phyloP scores from a whole-genome alignment of 2,329 filamentous ascomycete species.

The Penicillium sp. region DNA sequence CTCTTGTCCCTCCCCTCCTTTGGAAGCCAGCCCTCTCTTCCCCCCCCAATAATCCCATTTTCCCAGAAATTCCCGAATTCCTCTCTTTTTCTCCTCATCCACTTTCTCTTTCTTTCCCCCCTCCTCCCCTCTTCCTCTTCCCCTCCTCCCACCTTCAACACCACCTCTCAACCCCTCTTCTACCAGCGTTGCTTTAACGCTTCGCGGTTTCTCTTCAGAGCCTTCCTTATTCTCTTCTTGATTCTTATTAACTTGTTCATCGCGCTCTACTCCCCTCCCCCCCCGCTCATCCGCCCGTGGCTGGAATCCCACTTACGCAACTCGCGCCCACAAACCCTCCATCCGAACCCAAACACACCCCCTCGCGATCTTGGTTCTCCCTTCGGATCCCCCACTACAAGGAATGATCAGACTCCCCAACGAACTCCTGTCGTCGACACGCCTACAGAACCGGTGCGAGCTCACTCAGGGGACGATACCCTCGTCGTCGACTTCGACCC shows the following conservation, averaged over 20 bases:
- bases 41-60: slow-evolving; percentile 19
- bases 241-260: background rate
- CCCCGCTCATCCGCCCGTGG: slow-evolving; percentile 40
- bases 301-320: slow-evolving; percentile 38
- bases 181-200: slow-evolving; percentile 25
- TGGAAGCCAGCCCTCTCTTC: slow-evolving; percentile 10
- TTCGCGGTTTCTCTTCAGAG: slow-evolving; percentile 27
- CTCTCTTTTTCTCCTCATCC: slow-evolving; percentile 26
- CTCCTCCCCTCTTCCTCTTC: slow-evolving; percentile 23
- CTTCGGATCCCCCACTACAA: slow-evolving; percentile 33
- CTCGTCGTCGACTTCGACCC: slow-evolving; percentile 29
- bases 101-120: slow-evolving; percentile 17
- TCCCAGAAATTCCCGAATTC: slow-evolving; percentile 13
- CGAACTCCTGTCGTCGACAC: slow-evolving; percentile 43
- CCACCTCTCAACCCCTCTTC: slow-evolving; percentile 18
- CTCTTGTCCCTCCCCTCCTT: slow-evolving; percentile 9
- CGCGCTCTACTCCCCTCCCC: slow-evolving; percentile 13
- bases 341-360: slow-evolving; percentile 1
- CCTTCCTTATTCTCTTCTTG: slow-evolving; percentile 16
- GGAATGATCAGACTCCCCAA: slow-evolving; percentile 49
- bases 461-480: slow-evolving; percentile 44
- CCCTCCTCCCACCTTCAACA: slow-evolving; percentile 25
- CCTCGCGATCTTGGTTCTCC: slow-evolving; percentile 22
- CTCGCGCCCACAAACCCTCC: background rate
- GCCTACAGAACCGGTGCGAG: slow-evolving; percentile 47